Base-by-base conservation (phyloP, 345 rosid species). In the Citropsis articulata region DNA sequence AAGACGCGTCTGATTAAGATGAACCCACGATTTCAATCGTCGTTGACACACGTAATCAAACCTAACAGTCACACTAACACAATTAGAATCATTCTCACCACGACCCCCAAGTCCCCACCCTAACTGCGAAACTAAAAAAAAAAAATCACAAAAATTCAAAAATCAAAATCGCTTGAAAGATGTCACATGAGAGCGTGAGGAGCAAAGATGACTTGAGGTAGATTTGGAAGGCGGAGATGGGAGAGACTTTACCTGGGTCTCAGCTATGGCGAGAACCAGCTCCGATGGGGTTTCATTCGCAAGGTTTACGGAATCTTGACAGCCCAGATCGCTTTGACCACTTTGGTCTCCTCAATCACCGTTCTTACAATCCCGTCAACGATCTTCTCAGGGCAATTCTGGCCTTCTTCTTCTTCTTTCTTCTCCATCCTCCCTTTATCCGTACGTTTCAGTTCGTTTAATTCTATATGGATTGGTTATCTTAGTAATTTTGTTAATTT, bases 231-330 rank as follows among this genome's bases (percentile, higher is more conserved):
- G 85, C 60, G 93, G 97, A 82, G 84, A 78, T 61, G 98, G 48
- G 93, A 87, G 83, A 83, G 89, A 73, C 87, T 93, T 72, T 95
- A 90, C 77, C 97, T 97, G 1, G 98, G 95, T 66, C 85, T 95
- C 55, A 83, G 97, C 83, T 78, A 75, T 66, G 97, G 96, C 30
- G 99, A 95, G 87, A 90, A 91, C 85, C 90, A 91, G 77, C 94
- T 92, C 73, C 95, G 99, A 12, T 95, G 98, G 98, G 97, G 94
- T 16, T 89, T 96, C 83, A 90, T 93, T 75, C 97, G 94, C 70
- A 96, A 96, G 78, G 98, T 94, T 72, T 96, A 94, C 77, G 95
- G 95, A 7, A 94, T 96, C 75, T 86, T 96, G 30, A 78, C 97
- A 0, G 95, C 88, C 0, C 98, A 96, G 93, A 82, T 96, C 75